Base-by-base conservation (phyloP, 1,284 basidiomycete genomes). In the Rhodofomes roseus region DNA sequence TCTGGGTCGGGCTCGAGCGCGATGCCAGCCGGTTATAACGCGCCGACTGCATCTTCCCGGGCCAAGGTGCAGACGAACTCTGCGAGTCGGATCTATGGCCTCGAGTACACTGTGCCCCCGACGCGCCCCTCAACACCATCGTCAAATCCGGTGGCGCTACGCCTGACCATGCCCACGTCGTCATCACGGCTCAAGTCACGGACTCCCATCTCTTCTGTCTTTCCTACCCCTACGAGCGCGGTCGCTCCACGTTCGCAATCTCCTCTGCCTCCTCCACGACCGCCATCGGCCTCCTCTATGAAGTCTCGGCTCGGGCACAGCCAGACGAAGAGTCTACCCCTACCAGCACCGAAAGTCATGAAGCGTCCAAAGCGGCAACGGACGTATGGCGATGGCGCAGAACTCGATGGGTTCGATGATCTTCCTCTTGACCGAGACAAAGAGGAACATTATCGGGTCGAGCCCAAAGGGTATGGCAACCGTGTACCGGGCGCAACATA, bases 381-480 rank as follows among this genome's bases (percentile, higher is more conserved):
- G 60, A 80, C 83, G 18, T 98, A 92, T 71, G 95, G 95, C 2
- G 94, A 97, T 71, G 96, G 96, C 6, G 94, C 92, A 8, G 96
- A 98, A 75, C 79, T 98, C 52, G 96, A 98, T 68, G 87, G 74
- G 1, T 86, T 98, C 63, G 95, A 96, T 39, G 96, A 98, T 73
- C 80, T 98, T 44, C 89, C 89, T 6, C 92, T 91, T 18, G 90
- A 96, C 70, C 81, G 89, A 57, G 91, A 94, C 62, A 87, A 88
- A 68, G 92, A 95, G 72, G 81, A 83, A 41, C 81, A 77, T 57
- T 92, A 80, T 70, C 81, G 84, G 60, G 83, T 90, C 23, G 82
- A 85, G 63, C 87, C 90, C 34, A 91, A 86, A 71, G 82, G 81
- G 52, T 74, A 80, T 68, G 79, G 82, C 31, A 88, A 82, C 66